Conservation (phyloP, 805 yeast genomes). For the Debaryomyces castellii region DNA sequence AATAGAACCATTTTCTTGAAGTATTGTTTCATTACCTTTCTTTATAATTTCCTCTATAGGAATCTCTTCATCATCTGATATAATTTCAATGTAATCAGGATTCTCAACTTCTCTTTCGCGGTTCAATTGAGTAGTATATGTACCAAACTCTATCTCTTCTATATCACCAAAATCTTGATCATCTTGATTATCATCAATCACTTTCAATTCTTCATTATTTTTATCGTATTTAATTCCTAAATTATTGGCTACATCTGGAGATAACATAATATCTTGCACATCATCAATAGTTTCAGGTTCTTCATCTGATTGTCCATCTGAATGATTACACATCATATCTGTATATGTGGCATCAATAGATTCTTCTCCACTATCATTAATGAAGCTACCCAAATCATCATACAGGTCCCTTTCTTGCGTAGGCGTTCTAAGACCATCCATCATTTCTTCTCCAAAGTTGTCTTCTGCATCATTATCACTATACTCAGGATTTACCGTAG, state of each 20-base stretch:
- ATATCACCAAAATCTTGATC: constrained; percentile 15
- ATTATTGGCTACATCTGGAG: constrained; percentile 34
- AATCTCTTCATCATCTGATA: constrained; percentile 34
- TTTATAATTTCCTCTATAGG: background rate
- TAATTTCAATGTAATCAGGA: constrained; percentile 34
- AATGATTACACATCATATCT: constrained; percentile 7
- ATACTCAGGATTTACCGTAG: background rate
- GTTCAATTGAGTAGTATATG: constrained; percentile 39
- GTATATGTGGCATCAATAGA: constrained; percentile 13
- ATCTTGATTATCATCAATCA: constrained; percentile 7
- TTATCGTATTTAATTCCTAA: constrained; percentile 31
- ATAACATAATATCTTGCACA: constrained; percentile 24
- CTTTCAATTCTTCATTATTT: constrained; percentile 15
- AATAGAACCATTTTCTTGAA: background rate
- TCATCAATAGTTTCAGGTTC: constrained; percentile 16
- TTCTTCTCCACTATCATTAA: constrained; percentile 14
- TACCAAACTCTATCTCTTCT: constrained; percentile 15
- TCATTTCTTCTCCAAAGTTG: constrained; percentile 30
- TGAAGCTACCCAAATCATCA: constrained; percentile 30
- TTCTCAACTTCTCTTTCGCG: constrained; percentile 35
- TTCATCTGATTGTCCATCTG: constrained; percentile 10
- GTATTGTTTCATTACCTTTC: too few relatives aligned
- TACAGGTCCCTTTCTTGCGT: constrained; percentile 28
- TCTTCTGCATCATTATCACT: constrained; percentile 21
- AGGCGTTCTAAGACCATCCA: constrained; percentile 37